Conservation (phyloP, 805 yeast genomes). For the Nakazawaea populi region DNA sequence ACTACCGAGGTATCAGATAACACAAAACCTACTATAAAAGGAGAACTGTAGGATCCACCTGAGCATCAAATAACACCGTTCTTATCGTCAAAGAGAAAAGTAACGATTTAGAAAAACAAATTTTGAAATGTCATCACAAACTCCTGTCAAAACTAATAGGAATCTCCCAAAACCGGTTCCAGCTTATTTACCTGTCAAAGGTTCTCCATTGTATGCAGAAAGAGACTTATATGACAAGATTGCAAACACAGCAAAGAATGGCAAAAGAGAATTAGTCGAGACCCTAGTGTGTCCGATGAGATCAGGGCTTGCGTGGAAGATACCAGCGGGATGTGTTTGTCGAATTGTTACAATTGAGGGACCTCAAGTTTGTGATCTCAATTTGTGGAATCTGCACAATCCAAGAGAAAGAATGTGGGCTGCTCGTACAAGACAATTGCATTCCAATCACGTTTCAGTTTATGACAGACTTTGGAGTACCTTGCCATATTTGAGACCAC, state of each 20-base stretch:
- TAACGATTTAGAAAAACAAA: background rate
- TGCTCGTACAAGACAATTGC: slow-evolving; percentile 60
- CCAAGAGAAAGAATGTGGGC: slow-evolving; percentile 69
- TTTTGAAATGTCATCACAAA: slow-evolving; percentile 15
- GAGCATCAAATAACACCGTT: too few relatives aligned
- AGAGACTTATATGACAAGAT: slow-evolving; percentile 39
- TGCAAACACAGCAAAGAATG: slow-evolving; percentile 26
- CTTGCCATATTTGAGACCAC: slow-evolving; percentile 58
- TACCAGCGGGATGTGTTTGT: slow-evolving; percentile 55
- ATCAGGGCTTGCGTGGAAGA: slow-evolving; percentile 56
- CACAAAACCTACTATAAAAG: too few relatives aligned
- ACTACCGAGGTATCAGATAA: too few relatives aligned
- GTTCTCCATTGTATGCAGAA: slow-evolving; percentile 47
- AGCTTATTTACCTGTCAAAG: slow-evolving; percentile 48
- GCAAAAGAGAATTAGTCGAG: slow-evolving; percentile 36
- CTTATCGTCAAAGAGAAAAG: too few relatives aligned
- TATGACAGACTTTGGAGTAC: slow-evolving; percentile 62
- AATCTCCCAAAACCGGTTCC: slow-evolving; percentile 38
- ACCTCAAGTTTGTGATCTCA: slow-evolving; percentile 67
- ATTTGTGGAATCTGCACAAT: slow-evolving; percentile 56
- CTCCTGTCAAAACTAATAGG: slow-evolving; percentile 17
- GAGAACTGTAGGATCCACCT: too few relatives aligned
- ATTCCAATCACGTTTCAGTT: slow-evolving; percentile 55
- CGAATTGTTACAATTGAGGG: slow-evolving; percentile 62
- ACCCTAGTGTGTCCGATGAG: slow-evolving; percentile 43